phyloP scores from a whole-genome alignment of 164 flowering plant species.

The Akebia trifoliata region DNA sequence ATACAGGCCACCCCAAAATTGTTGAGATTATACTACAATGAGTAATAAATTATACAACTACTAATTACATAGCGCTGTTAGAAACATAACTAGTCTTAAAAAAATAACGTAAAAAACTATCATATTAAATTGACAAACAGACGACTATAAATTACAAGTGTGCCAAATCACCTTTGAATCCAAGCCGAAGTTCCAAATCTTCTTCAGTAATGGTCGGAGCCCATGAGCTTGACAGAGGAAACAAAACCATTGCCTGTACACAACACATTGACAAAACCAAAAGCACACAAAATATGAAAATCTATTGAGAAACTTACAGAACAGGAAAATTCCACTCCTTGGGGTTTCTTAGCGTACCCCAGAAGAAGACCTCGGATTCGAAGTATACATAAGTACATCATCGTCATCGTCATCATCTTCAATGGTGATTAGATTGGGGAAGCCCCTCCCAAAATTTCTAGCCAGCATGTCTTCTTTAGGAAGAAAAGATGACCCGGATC shows the following conservation, averaged over 20 bases:
- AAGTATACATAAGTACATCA: conserved; percentile 19
- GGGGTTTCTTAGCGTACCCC: conserved; percentile 14
- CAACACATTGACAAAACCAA: not conserved
- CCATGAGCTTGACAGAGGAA: conserved; percentile 24
- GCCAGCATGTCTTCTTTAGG: conserved; percentile 15
- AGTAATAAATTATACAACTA: too few species aligned
- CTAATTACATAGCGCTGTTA: too few species aligned
- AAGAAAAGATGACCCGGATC: conserved; percentile 15
- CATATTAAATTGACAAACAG: not conserved
- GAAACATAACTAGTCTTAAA: not conserved
- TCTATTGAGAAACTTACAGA: not conserved
- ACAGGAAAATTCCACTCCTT: not conserved
- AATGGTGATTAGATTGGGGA: conserved; percentile 22
- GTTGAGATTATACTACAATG: too few species aligned
- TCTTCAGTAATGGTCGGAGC: conserved; percentile 25
- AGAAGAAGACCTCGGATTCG: conserved; percentile 8
- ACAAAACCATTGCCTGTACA: conserved; percentile 21
- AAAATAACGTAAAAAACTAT: not conserved
- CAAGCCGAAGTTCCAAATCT: conserved; percentile 34
- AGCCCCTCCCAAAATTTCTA: conserved; percentile 9
- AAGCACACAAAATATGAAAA: not conserved
- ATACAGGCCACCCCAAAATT: too few species aligned
- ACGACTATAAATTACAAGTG: not conserved
- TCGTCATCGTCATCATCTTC: conserved; percentile 27
- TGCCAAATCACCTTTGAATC: conserved; percentile 19